These are phyloP conservation scores for Mycosarcoma mackinlayi DNA, from an alignment of 1,284 basidiomycete species.

Conservation along the genomic window DNA sequence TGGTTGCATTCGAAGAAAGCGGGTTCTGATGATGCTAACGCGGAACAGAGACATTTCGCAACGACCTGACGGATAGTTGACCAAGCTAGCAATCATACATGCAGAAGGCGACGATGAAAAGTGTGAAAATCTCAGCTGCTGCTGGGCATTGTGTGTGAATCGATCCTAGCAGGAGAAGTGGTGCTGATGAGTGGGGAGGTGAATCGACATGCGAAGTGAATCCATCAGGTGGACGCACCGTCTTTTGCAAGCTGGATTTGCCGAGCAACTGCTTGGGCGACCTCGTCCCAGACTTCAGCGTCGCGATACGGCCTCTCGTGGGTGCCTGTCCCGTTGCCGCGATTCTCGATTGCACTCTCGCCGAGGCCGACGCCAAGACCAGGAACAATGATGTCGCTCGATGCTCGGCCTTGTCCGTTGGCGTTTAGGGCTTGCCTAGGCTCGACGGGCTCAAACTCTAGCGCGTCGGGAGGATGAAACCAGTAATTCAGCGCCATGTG, in stretches of 20 bases:
- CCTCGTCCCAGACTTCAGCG: conserved; percentile 61
- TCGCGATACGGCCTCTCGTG: conserved; percentile 57
- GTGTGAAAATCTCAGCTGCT: no score
- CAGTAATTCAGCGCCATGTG: conserved; percentile 68
- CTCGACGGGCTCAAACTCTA: conserved; percentile 39
- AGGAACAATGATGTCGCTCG: conserved; percentile 15
- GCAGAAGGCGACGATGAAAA: no score
- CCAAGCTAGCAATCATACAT: no score
- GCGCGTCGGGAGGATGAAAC: conserved; percentile 65
- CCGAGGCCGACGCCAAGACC: conserved; percentile 29
- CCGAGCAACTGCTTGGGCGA: conserved; percentile 32
- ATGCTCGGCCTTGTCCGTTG: conserved; percentile 11
- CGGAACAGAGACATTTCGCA: no score
- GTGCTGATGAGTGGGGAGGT: neutral
- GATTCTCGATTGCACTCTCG: conserved; percentile 28
- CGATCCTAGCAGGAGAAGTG: no score
- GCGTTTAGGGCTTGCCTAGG: conserved; percentile 2
- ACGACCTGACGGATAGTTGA: no score
- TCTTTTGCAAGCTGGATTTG: conserved; percentile 27
- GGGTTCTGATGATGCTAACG: conserved; percentile 27
- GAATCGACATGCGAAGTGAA: neutral
- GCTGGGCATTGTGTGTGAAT: no score
- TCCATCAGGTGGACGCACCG: conserved; percentile 12
- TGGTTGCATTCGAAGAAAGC: conserved; percentile 46
- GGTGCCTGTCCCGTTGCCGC: conserved; percentile 24